phyloP scores from a whole-genome alignment of 345 rosid species.

The Gossypium australe region DNA sequence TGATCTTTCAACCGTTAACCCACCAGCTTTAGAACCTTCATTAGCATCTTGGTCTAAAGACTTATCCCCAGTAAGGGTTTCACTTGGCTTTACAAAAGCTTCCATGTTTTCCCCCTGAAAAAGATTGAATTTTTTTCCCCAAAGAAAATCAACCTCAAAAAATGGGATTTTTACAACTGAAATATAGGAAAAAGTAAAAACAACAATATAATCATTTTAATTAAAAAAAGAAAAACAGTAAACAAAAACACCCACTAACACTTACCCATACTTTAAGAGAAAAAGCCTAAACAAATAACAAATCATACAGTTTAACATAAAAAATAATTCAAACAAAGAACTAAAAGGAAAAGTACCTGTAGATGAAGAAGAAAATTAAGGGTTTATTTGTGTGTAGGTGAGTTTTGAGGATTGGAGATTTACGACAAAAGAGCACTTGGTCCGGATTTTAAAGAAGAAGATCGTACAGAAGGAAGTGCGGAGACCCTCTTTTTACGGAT shows the following conservation, averaged over 20 bases:
- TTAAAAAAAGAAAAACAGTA: background rate
- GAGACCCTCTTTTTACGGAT: background rate
- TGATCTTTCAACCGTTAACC: slow-evolving; percentile 9
- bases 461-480: background rate
- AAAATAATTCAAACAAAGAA: background rate
- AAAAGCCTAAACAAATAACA: background rate
- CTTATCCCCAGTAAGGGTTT: slow-evolving; percentile 13
- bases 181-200: background rate
- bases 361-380: background rate
- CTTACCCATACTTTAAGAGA: background rate
- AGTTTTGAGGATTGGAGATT: background rate
- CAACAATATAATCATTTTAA: background rate
- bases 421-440: background rate
- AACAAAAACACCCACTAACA: background rate
- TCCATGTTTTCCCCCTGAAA: slow-evolving; percentile 25
- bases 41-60: slow-evolving; percentile 20
- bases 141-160: slow-evolving; percentile 20
- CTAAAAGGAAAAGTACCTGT: slow-evolving; percentile 8
- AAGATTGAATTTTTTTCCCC: background rate
- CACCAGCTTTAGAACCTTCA: slow-evolving; percentile 4
- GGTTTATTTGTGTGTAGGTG: background rate
- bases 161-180: background rate
- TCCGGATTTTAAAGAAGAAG: background rate
- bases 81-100: slow-evolving; percentile 16
- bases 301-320: background rate